Conservation (phyloP, 1,139 yeast species). For the Debaryomyces robertsiae region DNA sequence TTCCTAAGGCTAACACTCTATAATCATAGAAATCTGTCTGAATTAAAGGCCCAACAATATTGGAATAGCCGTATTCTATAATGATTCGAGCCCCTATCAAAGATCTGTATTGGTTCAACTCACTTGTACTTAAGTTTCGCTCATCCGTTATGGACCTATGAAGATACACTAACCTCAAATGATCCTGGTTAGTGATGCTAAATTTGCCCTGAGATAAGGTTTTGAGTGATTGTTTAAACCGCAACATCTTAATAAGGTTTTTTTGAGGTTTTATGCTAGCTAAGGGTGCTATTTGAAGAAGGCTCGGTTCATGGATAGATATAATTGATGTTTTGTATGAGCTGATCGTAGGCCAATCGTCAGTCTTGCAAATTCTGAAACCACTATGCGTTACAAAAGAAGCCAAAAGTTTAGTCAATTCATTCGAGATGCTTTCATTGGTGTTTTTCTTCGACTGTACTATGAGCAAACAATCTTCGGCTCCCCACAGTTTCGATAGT, state of each 20-base stretch:
- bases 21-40: constrained; percentile 65
- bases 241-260: constrained; percentile 17
- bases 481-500: constrained; percentile 37
- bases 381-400: constrained; percentile 30
- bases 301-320: constrained; percentile 21
- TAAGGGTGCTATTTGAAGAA: constrained; percentile 14
- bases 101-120: constrained; percentile 49
- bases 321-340: constrained; percentile 27
- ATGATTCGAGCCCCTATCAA: constrained; percentile 53
- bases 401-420: constrained; percentile 33
- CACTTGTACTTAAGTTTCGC: constrained; percentile 24
- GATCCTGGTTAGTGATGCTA: constrained; percentile 13
- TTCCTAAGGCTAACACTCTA: constrained; percentile 40
- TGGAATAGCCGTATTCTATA: constrained; percentile 50
- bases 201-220: constrained; percentile 34
- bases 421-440: constrained; percentile 28
- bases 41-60: constrained; percentile 59
- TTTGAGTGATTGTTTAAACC: constrained; percentile 22
- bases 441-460: constrained; percentile 23
- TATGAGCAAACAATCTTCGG: constrained; percentile 47
- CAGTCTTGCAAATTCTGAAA: constrained; percentile 16
- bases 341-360: constrained; percentile 17
- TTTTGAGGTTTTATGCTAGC: constrained; percentile 13
- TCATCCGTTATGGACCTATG: constrained; percentile 22
- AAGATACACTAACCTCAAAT: constrained; percentile 47